Evolutionary conservation across 805 yeast species (phyloP).

Genomic region (Clavispora fructus): DNA sequence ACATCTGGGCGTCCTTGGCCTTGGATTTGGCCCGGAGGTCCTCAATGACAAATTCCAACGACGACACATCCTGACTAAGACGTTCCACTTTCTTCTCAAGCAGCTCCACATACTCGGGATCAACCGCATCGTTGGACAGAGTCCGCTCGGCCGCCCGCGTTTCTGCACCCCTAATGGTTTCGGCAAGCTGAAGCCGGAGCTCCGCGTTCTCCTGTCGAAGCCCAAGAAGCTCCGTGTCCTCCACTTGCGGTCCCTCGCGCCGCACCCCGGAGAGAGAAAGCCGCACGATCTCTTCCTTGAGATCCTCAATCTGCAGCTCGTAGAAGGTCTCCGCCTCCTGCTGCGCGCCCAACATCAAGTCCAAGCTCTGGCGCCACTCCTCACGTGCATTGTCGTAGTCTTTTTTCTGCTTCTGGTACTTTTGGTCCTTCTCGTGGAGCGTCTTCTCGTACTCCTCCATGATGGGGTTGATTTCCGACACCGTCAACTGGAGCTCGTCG

Average conservation of each 20-base stretch:
- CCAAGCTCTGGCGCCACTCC: slow-evolving; percentile 56
- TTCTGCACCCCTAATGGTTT: not conserved
- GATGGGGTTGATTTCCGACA: slow-evolving; percentile 44
- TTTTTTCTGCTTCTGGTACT: slow-evolving; percentile 40
- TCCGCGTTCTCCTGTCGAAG: not conserved
- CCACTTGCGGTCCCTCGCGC: not conserved
- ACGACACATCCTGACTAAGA: slow-evolving; percentile 13
- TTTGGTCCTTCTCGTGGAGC: slow-evolving; percentile 40
- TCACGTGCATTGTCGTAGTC: slow-evolving; percentile 50
- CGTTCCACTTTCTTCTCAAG: slow-evolving; percentile 7
- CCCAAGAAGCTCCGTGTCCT: not conserved
- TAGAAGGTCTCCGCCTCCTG: slow-evolving; percentile 50
- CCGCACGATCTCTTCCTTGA: slow-evolving; percentile 14
- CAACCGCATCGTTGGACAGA: not conserved
- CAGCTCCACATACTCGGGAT: slow-evolving; percentile 5
- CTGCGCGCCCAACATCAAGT: slow-evolving; percentile 49
- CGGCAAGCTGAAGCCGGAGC: not conserved
- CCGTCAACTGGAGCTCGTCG: slow-evolving; percentile 43
- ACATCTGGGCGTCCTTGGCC: slow-evolving; percentile 10
- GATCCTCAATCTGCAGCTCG: slow-evolving; percentile 40
- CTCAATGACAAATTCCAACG: slow-evolving; percentile 12
- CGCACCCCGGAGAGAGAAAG: not conserved
- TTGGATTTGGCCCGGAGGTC: slow-evolving; percentile 10
- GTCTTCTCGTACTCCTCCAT: slow-evolving; percentile 43
- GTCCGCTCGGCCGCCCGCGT: too few species aligned